Conservation (phyloP, 2,329 filamentous ascomycete species). For the Trichoderma hamatum region DNA sequence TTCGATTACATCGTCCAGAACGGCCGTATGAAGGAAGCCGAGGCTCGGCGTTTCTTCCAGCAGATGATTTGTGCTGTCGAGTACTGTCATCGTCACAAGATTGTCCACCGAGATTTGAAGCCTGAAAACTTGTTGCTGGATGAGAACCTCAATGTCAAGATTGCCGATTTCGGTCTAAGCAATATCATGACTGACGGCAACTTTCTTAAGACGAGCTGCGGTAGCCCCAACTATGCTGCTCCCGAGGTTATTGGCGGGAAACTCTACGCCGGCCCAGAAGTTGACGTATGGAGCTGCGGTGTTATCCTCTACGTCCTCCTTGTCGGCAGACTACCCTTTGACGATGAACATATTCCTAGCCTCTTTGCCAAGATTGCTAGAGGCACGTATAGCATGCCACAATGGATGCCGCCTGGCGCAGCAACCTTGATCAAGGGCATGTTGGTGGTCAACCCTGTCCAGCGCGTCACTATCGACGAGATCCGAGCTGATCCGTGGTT, state of each 20-base stretch:
- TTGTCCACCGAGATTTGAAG: conserved; percentile 96
- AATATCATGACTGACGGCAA: conserved; percentile 99
- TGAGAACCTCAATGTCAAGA: conserved; percentile 96
- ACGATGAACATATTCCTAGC: conserved; percentile 97
- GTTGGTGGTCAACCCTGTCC: conserved; percentile 92
- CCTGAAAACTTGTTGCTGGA: conserved; percentile 96
- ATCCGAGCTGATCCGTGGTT: conserved; percentile 97
- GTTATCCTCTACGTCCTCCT: conserved; percentile 86
- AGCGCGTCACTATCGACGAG: conserved; percentile 90
- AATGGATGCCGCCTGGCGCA: conserved; percentile 86
- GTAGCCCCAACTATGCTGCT: conserved; percentile 96
- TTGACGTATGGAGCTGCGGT: conserved; percentile 97
- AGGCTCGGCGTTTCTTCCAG: conserved; percentile 97
- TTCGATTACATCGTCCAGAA: conserved; percentile 98
- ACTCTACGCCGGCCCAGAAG: conserved; percentile 94
- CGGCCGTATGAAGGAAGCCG: conserved; percentile 85
- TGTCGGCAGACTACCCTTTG: conserved; percentile 85
- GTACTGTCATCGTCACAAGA: conserved; percentile 98
- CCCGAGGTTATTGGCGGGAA: conserved; percentile 98
- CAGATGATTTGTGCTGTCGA: conserved; percentile 99
- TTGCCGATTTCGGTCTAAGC: conserved; percentile 96
- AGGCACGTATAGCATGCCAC: conserved; percentile 88
- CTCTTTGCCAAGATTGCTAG: conserved; percentile 97
- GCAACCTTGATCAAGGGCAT: conserved; percentile 84
- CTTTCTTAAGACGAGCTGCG: conserved; percentile 97